These are phyloP conservation scores for Ilyonectria sp. DNA, from an alignment of 2,329 filamentous ascomycete species.

Conservation along the genomic window DNA sequence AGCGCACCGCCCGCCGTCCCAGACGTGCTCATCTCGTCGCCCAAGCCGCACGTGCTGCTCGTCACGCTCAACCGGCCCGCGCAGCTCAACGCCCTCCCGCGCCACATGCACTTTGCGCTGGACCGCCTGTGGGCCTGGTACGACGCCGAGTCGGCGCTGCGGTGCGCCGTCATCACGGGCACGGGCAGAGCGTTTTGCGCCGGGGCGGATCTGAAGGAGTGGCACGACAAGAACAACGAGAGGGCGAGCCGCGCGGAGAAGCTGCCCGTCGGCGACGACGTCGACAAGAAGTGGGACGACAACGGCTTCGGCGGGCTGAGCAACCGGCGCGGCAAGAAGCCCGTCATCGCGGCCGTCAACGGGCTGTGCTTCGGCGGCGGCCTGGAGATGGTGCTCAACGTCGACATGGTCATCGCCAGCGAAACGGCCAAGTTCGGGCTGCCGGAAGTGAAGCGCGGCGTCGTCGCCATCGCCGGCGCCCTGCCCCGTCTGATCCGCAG, in stretches of 20 bases:
- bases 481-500: constrained; percentile 75
- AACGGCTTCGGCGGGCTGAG: constrained; percentile 75
- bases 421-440: constrained; percentile 72
- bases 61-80: constrained; percentile 72
- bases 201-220: constrained; percentile 78
- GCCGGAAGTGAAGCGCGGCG: constrained; percentile 79
- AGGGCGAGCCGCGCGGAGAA: constrained; percentile 8
- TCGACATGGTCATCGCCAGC: constrained; percentile 77
- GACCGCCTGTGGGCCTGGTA: constrained; percentile 70
- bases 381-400: constrained; percentile 81
- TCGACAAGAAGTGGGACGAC: constrained; percentile 60
- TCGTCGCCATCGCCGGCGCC: constrained; percentile 78
- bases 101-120: constrained; percentile 64
- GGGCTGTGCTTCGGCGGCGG: constrained; percentile 81
- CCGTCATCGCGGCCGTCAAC: constrained; percentile 81
- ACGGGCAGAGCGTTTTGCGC: constrained; percentile 76
- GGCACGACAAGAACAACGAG: constrained; percentile 61
- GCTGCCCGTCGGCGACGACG: constrained; percentile 41
- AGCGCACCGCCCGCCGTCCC: constrained; percentile 59
- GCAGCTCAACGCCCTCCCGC: constrained; percentile 71
- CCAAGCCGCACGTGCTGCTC: constrained; percentile 68
- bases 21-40: constrained; percentile 64
- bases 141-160: constrained; percentile 72
- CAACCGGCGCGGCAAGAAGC: constrained; percentile 78
- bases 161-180: constrained; percentile 75